Evolutionary conservation across 1,284 basidiomycete species (phyloP).

Genomic region (Cutaneotrichosporon mucoides): DNA sequence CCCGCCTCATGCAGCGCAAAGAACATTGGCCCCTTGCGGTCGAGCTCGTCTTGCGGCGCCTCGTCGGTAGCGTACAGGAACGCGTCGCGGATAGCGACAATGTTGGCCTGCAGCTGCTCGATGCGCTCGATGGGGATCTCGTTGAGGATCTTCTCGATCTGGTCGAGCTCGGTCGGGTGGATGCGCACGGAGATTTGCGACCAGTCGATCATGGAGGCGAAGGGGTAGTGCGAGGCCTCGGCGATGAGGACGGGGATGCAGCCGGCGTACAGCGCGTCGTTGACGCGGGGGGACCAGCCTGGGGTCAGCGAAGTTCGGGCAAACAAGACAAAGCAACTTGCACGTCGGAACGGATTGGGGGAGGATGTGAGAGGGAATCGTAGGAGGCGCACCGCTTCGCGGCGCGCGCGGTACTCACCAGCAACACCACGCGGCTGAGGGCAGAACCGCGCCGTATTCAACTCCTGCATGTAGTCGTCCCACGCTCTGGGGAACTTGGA

Average conservation of each 20-base stretch:
- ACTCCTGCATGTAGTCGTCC: constrained; percentile 49
- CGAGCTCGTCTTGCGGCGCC: constrained; percentile 39
- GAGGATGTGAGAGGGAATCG: too few species aligned
- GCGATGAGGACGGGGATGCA: constrained; percentile 53
- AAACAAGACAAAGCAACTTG: too few species aligned
- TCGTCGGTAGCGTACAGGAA: constrained; percentile 50
- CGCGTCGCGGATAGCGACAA: constrained; percentile 50
- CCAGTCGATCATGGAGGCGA: constrained; percentile 50
- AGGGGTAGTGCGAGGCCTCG: constrained; percentile 51
- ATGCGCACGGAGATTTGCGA: constrained; percentile 50
- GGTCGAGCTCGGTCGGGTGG: constrained; percentile 49
- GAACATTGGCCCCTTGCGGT: constrained; percentile 48
- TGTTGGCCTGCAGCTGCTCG: constrained; percentile 49
- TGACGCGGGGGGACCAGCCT: constrained; percentile 51
- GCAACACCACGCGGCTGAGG: constrained; percentile 50
- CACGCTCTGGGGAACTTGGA: constrained; percentile 31
- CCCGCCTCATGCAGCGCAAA: constrained; percentile 49
- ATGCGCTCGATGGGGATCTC: constrained; percentile 45
- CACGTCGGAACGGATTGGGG: too few species aligned
- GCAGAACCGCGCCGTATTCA: constrained; percentile 49
- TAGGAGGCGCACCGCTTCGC: too few species aligned
- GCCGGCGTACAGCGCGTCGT: constrained; percentile 53
- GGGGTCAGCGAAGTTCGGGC: background rate
- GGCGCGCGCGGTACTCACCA: constrained; percentile 23
- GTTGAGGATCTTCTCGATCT: constrained; percentile 47